Conservation (phyloP, 345 rosid species). For the Citrus australasica region DNA sequence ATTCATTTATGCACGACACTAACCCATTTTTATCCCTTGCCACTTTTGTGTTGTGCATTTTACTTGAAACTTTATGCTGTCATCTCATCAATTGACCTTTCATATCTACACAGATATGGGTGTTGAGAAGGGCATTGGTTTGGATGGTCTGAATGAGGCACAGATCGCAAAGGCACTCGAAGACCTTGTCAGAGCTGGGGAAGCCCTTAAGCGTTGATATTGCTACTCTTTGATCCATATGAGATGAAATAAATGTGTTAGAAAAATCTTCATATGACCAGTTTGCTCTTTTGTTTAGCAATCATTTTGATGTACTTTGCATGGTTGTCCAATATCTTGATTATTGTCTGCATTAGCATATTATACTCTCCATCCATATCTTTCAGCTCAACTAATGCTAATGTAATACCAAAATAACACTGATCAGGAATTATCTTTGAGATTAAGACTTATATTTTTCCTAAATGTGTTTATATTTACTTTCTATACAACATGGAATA, state of each 20-base stretch:
- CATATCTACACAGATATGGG: slow-evolving; percentile 53
- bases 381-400: too few species aligned
- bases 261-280: background rate
- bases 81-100: background rate
- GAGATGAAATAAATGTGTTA: slow-evolving; percentile 24
- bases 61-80: background rate
- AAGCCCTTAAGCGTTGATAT: slow-evolving; percentile 40
- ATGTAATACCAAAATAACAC: too few species aligned
- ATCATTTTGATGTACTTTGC: background rate
- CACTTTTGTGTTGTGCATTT: background rate
- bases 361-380: too few species aligned
- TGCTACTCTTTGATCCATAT: slow-evolving; percentile 8
- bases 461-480: too few species aligned
- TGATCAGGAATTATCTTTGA: too few species aligned
- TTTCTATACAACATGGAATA: too few species aligned
- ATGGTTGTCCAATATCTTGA: too few species aligned
- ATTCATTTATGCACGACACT: too few species aligned
- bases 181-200: slow-evolving; percentile 31
- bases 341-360: too few species aligned
- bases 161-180: slow-evolving; percentile 57
- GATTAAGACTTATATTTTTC: too few species aligned
- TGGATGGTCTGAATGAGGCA: slow-evolving; percentile 57
- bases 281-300: background rate
- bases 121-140: slow-evolving; percentile 60
- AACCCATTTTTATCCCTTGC: background rate